Base-by-base conservation (phyloP, 2,329 filamentous ascomycete species). In the Shiraia sp. region DNA sequence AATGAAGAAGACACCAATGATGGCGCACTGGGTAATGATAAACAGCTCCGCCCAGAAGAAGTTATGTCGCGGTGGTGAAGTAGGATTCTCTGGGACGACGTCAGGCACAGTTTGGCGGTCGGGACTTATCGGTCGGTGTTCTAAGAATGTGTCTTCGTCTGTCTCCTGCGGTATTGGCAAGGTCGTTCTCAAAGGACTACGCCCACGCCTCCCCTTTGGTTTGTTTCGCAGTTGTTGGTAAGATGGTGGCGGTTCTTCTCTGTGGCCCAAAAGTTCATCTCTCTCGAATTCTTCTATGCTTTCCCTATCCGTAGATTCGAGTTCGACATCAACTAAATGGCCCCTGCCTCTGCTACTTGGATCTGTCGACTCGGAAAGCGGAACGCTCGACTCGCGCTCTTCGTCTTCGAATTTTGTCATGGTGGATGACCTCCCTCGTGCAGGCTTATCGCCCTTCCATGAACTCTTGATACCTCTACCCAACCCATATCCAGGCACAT, bases 31-130 rank as follows among this genome's bases (percentile, higher is more conserved):
- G 24, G 84, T 84, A 57, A 97, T 93, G 33, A 95, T 73, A 66
- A 91, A 99, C 30, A 96, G 78, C 71, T 89, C 91, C 3, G 88
- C 89, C 78, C 93, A 99, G 72, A 97, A 95, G 4, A 85, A 78
- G 68, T 99, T 93, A 66, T 97, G 90, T 35, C 81, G 79, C 19
- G 63, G 65, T 1, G 64, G 52, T 9, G 54, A 42, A 13, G 53
- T 46, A 0, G 63, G 57, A 4, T 81, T 74, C 9, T 79, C 73
- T 16, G 81, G 75, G 23, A 83, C 75, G 0, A 80, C 75, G 17
- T 77, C 75, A 32, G 80, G 81, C 13, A 79, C 73, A n/a, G 76
- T 79, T 23, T 80, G 78, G 26, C 69, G 69, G 35, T 75, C 72
- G 5, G 77, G 74, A 50, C 75, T 79, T 30, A 72, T 69, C 29